These are phyloP conservation scores for Plasmodium gaboni DNA, from an alignment of 169 alveolate species.

Conservation along the genomic window DNA sequence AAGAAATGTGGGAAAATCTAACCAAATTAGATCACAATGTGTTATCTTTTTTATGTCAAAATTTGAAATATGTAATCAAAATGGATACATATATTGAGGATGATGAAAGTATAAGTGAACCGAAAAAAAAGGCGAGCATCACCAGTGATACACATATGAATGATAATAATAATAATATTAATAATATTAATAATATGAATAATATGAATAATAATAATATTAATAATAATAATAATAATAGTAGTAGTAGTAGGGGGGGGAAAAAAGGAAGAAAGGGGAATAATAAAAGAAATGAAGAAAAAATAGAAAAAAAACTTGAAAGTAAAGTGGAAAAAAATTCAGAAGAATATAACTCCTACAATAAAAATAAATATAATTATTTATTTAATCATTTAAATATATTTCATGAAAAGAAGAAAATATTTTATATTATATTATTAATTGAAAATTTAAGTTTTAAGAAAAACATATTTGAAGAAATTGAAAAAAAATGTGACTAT, in stretches of 20 bases:
- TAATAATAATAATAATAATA: neutral
- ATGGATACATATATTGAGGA: too few relatives aligned
- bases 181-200: neutral
- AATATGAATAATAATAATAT: neutral
- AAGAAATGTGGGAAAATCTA: slow-evolving; percentile 32
- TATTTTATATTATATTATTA: slow-evolving; percentile 56
- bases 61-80: slow-evolving; percentile 24
- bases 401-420: slow-evolving; percentile 27
- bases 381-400: slow-evolving; percentile 7
- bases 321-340: neutral
- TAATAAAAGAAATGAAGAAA: neutral
- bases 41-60: slow-evolving; percentile 43
- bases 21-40: slow-evolving; percentile 40
- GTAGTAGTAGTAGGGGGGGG: neutral
- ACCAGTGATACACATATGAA: neutral
- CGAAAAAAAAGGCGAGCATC: neutral
- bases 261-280: slow-evolving; percentile 4
- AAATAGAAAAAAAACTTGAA: neutral
- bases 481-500: slow-evolving; percentile 71
- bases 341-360: neutral
- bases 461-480: slow-evolving; percentile 63
- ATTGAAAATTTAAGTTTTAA: slow-evolving; percentile 69
- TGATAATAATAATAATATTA: neutral
- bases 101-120: neutral
- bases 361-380: neutral